A percentile compares a stretch with the other conserved stretches of the same genome.
phyloP scores from a whole-genome alignment of 1,139 yeast genomes.

The Wickerhamomyces sp. region DNA sequence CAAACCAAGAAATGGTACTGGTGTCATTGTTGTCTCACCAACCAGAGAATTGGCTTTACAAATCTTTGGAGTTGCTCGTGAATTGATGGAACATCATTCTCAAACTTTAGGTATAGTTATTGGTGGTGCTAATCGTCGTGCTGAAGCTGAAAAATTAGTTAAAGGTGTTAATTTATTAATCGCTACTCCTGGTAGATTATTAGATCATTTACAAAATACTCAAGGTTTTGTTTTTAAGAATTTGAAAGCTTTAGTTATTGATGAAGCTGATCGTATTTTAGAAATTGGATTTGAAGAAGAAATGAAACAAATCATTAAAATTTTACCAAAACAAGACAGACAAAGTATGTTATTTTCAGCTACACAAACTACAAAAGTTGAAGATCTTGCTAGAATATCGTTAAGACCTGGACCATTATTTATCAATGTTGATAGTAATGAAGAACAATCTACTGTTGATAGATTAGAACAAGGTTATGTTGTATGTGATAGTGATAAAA shows the following conservation, averaged over 20 bases:
- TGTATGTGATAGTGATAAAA: conserved; percentile 92
- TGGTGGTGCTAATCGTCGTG: conserved; percentile 97
- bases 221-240: conserved; percentile 92
- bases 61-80: conserved; percentile 95
- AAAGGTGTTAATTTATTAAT: conserved; percentile 92
- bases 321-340: conserved; percentile 89
- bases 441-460: conserved; percentile 85
- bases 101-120: conserved; percentile 96
- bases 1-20: conserved; percentile 91
- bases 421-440: conserved; percentile 86
- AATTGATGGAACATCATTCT: conserved; percentile 72
- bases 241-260: conserved; percentile 88
- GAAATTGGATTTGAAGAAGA: conserved; percentile 98
- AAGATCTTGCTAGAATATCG: conserved; percentile 95
- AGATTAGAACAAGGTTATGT: conserved; percentile 98
- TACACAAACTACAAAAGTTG: conserved; percentile 97
- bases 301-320: conserved; percentile 93
- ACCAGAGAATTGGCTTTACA: conserved; percentile 93
- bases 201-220: conserved; percentile 95
- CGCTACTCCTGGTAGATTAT: conserved; percentile 96
- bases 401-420: conserved; percentile 92
- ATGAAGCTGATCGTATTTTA: conserved; percentile 94
- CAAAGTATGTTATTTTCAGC: conserved; percentile 98
- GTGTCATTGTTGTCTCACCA: conserved; percentile 82
- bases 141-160: conserved; percentile 88